Percentiles rank a stretch among this genome's conserved stretches.
These are phyloP conservation scores for Colletotrichum plurivorum DNA, from an alignment of 2,329 filamentous ascomycete genomes.

Conservation along the genomic window DNA sequence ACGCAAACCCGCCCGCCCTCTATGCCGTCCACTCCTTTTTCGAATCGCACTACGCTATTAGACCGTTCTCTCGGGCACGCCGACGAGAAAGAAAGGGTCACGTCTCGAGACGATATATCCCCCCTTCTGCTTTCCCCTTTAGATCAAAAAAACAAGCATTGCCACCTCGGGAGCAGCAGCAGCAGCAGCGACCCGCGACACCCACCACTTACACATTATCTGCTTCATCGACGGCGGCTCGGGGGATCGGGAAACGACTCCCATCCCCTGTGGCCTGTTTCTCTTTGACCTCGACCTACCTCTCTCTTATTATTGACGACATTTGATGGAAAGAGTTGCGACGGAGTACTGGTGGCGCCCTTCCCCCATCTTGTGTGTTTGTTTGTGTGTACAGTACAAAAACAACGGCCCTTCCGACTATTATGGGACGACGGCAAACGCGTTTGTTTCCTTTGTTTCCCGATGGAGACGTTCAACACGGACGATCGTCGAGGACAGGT, in stretches of 20 bases:
- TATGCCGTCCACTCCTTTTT: constrained; percentile 59
- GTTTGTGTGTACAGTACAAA: constrained; percentile 37
- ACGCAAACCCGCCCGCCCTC: constrained; percentile 39
- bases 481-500: not conserved
- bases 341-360: constrained; percentile 31
- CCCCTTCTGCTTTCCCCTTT: not conserved
- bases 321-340: constrained; percentile 34
- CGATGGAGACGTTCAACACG: not conserved
- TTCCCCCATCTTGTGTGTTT: constrained; percentile 38
- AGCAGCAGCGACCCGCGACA: not conserved
- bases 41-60: constrained; percentile 16
- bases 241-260: too few relatives aligned
- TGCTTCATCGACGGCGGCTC: not conserved
- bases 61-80: constrained; percentile 34
- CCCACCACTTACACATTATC: not conserved
- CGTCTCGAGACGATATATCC: constrained; percentile 26
- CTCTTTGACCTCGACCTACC: not conserved
- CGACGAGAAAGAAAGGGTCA: constrained; percentile 2
- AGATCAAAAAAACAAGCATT: not conserved
- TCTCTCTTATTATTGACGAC: constrained; percentile 27
- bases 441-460: not conserved
- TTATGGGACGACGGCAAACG: constrained; percentile 18
- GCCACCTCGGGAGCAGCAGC: constrained; percentile 1
- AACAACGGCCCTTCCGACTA: constrained; percentile 24
- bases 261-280: not conserved